phyloP scores from a whole-genome alignment of 768 basidiomycete species.

The Leccinum aurantiacum region DNA sequence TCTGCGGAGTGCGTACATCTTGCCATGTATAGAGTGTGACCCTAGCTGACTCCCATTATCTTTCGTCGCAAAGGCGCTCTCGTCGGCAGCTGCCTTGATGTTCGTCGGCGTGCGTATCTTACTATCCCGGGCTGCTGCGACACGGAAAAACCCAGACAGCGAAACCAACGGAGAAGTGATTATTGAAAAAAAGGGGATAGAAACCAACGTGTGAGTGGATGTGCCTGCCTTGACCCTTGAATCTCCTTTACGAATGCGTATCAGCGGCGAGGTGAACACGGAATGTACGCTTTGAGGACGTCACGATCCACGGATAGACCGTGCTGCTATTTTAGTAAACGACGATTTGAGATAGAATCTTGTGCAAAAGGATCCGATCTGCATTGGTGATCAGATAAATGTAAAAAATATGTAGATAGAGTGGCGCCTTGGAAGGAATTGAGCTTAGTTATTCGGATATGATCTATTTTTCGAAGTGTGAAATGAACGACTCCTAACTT shows the following conservation, averaged over 20 bases:
- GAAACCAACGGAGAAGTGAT: not conserved
- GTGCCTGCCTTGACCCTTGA: not conserved
- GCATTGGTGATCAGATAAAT: not conserved
- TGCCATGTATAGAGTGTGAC: not conserved
- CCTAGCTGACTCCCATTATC: not conserved
- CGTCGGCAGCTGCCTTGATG: not conserved
- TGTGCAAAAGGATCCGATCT: not conserved
- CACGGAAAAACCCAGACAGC: not conserved
- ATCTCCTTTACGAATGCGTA: not conserved
- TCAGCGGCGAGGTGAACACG: not conserved
- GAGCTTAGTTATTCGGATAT: not conserved
- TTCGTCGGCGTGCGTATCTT: slow-evolving; percentile 17
- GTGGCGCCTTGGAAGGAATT: not conserved
- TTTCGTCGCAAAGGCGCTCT: slow-evolving; percentile 4
- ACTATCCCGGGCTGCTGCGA: not conserved
- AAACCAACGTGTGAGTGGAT: not conserved
- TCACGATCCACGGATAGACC: not conserved
- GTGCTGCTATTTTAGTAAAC: not conserved
- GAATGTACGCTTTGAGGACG: not conserved
- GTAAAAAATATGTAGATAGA: not conserved
- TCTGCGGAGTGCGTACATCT: slow-evolving; percentile 41
- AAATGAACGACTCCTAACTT: too few relatives aligned
- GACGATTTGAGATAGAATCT: not conserved
- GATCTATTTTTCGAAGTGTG: too few relatives aligned
- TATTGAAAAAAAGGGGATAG: not conserved